phyloP scores from a whole-genome alignment of 75 land plant genomes.

The Picea glauca region DNA sequence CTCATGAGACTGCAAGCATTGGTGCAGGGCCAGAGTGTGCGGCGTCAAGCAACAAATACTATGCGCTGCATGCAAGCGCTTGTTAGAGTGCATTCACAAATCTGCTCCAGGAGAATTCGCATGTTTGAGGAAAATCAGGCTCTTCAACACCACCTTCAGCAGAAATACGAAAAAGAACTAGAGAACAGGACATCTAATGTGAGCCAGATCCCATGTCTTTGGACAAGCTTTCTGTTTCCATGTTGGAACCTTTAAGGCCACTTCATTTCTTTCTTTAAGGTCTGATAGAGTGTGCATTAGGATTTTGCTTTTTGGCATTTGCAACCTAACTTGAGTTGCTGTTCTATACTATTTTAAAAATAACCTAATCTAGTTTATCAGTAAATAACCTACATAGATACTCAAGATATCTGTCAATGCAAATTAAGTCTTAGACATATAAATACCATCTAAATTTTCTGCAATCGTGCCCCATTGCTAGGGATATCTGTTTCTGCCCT shows the following conservation, averaged over 20 bases:
- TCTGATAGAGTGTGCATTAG: not conserved
- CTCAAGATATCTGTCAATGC: not conserved
- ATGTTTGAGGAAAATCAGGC: conserved; percentile 5
- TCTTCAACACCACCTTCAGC: not conserved
- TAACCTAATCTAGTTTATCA: not conserved
- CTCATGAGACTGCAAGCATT: not conserved
- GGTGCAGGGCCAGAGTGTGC: not conserved
- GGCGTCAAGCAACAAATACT: not conserved
- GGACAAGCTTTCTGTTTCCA: not conserved
- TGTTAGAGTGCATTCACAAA: conserved; percentile 4
- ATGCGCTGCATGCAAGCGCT: not conserved
- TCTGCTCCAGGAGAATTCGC: not conserved
- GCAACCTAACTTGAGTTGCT: not conserved
- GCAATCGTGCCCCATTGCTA: too few species aligned
- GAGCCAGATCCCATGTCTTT: not conserved
- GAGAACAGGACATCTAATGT: not conserved
- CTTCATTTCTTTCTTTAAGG: not conserved
- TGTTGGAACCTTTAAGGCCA: not conserved
- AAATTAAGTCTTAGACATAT: not conserved
- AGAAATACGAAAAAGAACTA: not conserved
- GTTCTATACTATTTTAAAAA: not conserved
- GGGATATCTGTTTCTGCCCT: too few species aligned
- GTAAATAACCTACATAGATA: not conserved
- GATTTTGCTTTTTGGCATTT: not conserved
- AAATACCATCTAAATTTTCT: too few species aligned